Evolutionary conservation across 805 yeast genomes (phyloP).

Genomic region (Spathaspora girioi): DNA sequence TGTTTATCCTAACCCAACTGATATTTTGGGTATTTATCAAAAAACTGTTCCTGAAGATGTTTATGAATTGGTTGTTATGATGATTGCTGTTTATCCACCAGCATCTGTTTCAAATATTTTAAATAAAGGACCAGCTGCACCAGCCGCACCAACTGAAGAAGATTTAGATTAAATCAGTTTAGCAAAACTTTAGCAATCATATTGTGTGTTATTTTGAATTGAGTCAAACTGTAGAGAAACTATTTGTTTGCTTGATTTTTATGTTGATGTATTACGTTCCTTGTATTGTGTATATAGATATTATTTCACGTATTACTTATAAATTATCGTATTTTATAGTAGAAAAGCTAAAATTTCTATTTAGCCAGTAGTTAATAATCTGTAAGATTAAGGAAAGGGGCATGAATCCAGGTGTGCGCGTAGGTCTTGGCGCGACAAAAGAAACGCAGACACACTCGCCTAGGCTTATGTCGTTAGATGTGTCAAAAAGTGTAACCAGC

Average conservation of each 20-base stretch:
- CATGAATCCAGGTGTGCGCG: no score
- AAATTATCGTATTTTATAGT: neutral
- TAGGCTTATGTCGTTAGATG: no score
- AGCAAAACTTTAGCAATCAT: neutral
- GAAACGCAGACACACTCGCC: no score
- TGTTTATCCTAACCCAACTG: slow-evolving; percentile 93
- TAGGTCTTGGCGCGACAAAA: no score
- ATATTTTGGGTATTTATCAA: slow-evolving; percentile 84
- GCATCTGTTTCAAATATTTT: slow-evolving; percentile 67
- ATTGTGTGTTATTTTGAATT: no score
- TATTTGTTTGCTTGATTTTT: neutral
- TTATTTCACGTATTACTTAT: neutral
- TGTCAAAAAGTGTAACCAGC: no score
- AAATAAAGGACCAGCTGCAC: slow-evolving; percentile 29
- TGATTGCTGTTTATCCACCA: slow-evolving; percentile 92
- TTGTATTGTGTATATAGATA: neutral
- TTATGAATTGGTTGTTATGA: slow-evolving; percentile 77
- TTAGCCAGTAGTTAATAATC: no score
- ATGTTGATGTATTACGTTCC: neutral
- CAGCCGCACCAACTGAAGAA: slow-evolving; percentile 24
- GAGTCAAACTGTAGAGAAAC: neutral
- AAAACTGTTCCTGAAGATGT: slow-evolving; percentile 79
- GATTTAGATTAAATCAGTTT: slow-evolving; percentile 36
- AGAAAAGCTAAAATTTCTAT: neutral
- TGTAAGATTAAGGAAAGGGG: no score